Evolutionary conservation across 192 early-diverging fungal genomes (phyloP).

Genomic region (Piromyces finnis): DNA sequence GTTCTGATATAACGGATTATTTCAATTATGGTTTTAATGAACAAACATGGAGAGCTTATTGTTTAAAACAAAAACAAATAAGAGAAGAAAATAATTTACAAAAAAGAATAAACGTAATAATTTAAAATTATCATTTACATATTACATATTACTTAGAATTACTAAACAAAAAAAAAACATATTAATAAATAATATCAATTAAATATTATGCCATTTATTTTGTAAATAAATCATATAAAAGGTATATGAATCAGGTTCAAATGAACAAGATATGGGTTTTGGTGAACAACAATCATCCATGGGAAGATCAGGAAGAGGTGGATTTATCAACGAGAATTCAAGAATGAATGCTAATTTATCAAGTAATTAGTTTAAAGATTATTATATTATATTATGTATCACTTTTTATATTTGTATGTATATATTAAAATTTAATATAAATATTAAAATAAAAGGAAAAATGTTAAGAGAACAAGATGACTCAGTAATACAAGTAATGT

Average conservation of each 20-base stretch:
- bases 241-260: neutral
- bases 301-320: neutral
- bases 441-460: neutral
- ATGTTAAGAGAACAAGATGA: neutral
- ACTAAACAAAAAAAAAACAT: too few relatives aligned
- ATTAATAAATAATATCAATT: too few relatives aligned
- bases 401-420: too few relatives aligned
- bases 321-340: neutral
- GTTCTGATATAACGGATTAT: slow-evolving; percentile 94
- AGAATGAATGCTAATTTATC: neutral
- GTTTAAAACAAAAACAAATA: slow-evolving; percentile 75
- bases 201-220: too few relatives aligned
- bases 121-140: too few relatives aligned
- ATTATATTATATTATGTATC: too few relatives aligned
- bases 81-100: slow-evolving; percentile 44
- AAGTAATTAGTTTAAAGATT: neutral
- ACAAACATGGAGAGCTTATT: slow-evolving; percentile 83
- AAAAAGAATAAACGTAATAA: slow-evolving; percentile 29
- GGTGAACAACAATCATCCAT: neutral
- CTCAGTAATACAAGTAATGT: neutral
- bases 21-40: slow-evolving; percentile 99
- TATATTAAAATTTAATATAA: too few relatives aligned
- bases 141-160: too few relatives aligned
- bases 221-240: too few relatives aligned
- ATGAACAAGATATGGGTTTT: neutral